Base-by-base conservation (phyloP, 2,329 filamentous ascomycete species). In the Aspergillus sp. region DNA sequence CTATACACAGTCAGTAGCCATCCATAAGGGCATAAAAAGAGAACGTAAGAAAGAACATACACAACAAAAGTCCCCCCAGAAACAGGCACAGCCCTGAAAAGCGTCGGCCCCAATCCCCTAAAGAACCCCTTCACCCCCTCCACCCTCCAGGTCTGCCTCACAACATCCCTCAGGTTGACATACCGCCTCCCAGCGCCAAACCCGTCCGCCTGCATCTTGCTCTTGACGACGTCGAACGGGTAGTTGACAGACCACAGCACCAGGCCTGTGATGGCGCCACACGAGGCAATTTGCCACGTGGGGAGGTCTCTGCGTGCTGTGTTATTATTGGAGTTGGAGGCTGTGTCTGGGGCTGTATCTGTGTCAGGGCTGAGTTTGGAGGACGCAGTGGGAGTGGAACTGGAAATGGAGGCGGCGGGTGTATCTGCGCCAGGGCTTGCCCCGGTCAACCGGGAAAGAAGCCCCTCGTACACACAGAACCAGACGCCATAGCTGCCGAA, bases 191-290 rank as follows among this genome's bases (percentile, higher is more conserved):
- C 77, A 2, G 63, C 70, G 1, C 90, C 90, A 70, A 96, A 93
- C 0, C 90, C 92, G 77, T 97, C 93, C 53, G 88, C 96, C 84
- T 98, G 93, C 93, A 97, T 96, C 84, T 96, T 96, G 77, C 90
- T 96, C 88, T 98, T 97, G 76, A 97, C 77, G 21, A 97, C 92
- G 77, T 98, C 93, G 62, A 97, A 89, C 17, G 93, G 93, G 77
- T 98, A 97, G 70, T 90, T 96, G 17, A 83, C 82, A 52, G 96
- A 80, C 93, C 93, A 98, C 56, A 98, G 83, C 55, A 87, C 90
- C 81, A 97, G 93, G 62, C 93, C 93, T 0, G 93, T 93, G 31
- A 97, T 75, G n/a, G 93, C 93, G 55, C 93, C 93, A 73, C 96
- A 97, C 12, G 90, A 76, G 6, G 93, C 93, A 41, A 97, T 85